Conservation (phyloP, 371 early-diverging fungal genomes). For the Batrachochytrium dendrobatidis region DNA sequence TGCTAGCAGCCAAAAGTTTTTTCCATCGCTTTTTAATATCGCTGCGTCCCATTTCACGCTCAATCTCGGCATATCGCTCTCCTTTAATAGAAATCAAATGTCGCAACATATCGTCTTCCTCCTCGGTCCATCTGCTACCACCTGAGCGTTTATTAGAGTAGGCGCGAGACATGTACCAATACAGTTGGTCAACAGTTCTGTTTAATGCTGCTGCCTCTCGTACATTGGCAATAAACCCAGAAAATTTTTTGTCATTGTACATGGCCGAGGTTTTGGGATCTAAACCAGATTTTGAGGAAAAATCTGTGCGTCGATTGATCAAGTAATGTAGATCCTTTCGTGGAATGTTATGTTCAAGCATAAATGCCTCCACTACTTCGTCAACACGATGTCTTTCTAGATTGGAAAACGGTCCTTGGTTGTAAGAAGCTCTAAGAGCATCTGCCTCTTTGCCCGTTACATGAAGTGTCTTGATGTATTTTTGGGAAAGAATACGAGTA, state of each 20-base stretch:
- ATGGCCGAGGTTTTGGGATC: neutral
- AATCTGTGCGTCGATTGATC: slow-evolving; percentile 4
- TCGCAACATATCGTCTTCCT: slow-evolving; percentile 7
- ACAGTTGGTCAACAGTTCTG: neutral
- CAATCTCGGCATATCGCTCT: slow-evolving; percentile 8
- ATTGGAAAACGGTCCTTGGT: neutral
- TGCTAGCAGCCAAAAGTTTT: neutral
- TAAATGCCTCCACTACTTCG: slow-evolving; percentile 1
- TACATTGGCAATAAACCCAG: neutral
- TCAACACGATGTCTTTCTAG: neutral
- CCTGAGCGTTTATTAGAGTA: neutral
- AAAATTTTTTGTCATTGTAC: neutral
- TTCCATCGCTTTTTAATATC: slow-evolving; percentile 5
- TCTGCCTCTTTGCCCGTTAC: neutral
- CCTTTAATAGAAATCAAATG: slow-evolving; percentile 8
- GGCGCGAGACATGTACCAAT: slow-evolving; percentile 3
- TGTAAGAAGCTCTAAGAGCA: neutral
- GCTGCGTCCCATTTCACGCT: slow-evolving; percentile 7
- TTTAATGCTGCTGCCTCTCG: neutral
- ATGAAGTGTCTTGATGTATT: neutral
- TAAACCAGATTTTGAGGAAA: neutral
- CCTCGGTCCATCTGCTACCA: slow-evolving; percentile 7
- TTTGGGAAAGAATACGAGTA: neutral
- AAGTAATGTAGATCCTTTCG: slow-evolving; percentile 6
- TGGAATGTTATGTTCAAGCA: slow-evolving; percentile 8